phyloP scores from a whole-genome alignment of 2,329 filamentous ascomycete genomes.

The Monilinia fructigena region DNA sequence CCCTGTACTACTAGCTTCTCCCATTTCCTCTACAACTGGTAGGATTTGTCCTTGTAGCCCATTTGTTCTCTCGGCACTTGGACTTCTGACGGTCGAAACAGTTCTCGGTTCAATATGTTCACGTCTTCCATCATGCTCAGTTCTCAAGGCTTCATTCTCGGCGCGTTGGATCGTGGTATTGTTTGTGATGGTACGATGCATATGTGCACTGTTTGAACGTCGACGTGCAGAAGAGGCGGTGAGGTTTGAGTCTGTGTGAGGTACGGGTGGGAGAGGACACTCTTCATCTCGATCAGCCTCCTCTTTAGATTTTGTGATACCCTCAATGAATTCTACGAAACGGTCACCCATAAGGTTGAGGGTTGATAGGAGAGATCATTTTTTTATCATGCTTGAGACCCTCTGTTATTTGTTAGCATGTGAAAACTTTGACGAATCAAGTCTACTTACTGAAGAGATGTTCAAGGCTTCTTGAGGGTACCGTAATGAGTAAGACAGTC shows the following conservation, averaged over 20 bases:
- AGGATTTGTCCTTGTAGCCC: conserved; percentile 59
- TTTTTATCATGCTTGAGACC: conserved; percentile 78
- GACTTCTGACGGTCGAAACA: conserved; percentile 56
- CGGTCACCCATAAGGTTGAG: conserved; percentile 88
- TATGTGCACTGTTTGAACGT: conserved; percentile 31
- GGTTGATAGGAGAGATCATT: conserved; percentile 90
- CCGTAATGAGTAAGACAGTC: conserved; percentile 97
- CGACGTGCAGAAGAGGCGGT: conserved; percentile 31
- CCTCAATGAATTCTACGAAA: conserved; percentile 88
- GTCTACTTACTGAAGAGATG: conserved; percentile 72
- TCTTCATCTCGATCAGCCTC: conserved; percentile 67
- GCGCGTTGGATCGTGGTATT: conserved; percentile 34
- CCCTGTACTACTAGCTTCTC: conserved; percentile 68
- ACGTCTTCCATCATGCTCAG: conserved; percentile 41
- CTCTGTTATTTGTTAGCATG: conserved; percentile 46
- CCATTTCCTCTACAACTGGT: conserved; percentile 88
- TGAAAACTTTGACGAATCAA: too few species aligned
- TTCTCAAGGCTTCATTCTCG: conserved; percentile 35
- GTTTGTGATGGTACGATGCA: conserved; percentile 29
- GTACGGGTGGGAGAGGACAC: conserved; percentile 25
- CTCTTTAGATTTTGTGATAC: conserved; percentile 86
- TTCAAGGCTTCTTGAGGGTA: conserved; percentile 88
- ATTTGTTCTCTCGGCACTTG: conserved; percentile 53
- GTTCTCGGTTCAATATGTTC: conserved; percentile 43
- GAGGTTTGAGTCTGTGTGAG: conserved; percentile 35